Base-by-base conservation (phyloP, 495 filamentous ascomycete species). In the Hyaloscypha bicolor region DNA sequence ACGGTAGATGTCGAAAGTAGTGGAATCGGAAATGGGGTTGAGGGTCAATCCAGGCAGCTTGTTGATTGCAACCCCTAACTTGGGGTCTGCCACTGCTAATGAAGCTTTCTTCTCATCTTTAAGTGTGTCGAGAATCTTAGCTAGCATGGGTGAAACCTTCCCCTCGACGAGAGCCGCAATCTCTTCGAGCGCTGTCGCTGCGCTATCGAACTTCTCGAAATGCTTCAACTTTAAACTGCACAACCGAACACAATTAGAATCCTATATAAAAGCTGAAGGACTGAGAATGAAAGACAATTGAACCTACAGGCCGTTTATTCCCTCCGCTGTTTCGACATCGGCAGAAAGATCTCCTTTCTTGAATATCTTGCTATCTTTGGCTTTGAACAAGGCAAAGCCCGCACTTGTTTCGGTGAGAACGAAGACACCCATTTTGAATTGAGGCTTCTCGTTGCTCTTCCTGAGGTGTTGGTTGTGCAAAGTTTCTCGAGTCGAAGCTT, bases 81-180 rank as follows among this genome's bases (percentile, higher is more conserved):
- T 98, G 53, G 90, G 91, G 77, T 99, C 95, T 65, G 93, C 92
- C 69, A 99, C 96, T 52, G 94, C 95, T 62, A 99, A 85, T 33
- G 94, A 96, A 35, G 89, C 90, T 82, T 98, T 98, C 83, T 96
- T 95, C 83, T 99, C 95, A 79, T 96, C 92, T 80, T 97, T 97
- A 78, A 99, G 87, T 42, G 89, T 88, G 67, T 97, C 87, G 55
- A 99, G 87, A 48, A 99, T 85, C 69, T 80, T 82, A 42, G 91
- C 83, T 45, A 99, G 83, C 79, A 93, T 90, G 66, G 94, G 93
- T n/a, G 95, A 94, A 61, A 99, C 93, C 81, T 97, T 97, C 72
- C 93, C 93, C 75, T 97, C 94, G 56, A 92, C 89, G 30, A 99
- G 75, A 29, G 93, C 86, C 32, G 93, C 86, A 69, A 92, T 89